Evolutionary conservation across 2,329 filamentous ascomycete genomes (phyloP).

Genomic region (Fonsecaea pugnacius): DNA sequence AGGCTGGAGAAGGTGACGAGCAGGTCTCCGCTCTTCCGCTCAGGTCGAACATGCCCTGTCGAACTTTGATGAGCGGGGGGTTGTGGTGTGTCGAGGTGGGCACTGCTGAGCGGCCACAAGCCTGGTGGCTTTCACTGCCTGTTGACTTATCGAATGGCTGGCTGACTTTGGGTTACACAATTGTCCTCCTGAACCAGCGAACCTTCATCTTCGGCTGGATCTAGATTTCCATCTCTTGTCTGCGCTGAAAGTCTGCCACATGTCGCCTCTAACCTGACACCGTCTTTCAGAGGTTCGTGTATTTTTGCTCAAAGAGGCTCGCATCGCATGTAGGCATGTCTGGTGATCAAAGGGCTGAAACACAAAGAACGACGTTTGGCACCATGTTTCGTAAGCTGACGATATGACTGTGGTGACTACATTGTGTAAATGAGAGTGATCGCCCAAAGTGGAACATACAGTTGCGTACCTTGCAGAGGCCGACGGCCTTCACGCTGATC

Average conservation of each 20-base stretch:
- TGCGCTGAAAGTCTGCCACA: neutral
- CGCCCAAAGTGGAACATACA: neutral
- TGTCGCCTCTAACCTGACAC: neutral
- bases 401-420: neutral
- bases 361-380: constrained; percentile 2
- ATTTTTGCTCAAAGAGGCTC: neutral
- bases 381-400: constrained; percentile 5
- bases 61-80: neutral
- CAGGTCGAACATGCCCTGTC: neutral
- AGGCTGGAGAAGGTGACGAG: neutral
- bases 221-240: constrained; percentile 12
- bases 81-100: neutral
- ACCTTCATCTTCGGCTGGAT: neutral
- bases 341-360: neutral
- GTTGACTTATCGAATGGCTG: constrained; percentile 2
- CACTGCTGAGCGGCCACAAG: constrained; percentile 16
- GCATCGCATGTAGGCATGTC: neutral
- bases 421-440: neutral
- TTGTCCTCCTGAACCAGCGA: constrained; percentile 4
- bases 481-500: neutral
- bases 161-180: constrained; percentile 18
- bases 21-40: constrained; percentile 1
- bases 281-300: neutral
- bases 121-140: constrained; percentile 15
- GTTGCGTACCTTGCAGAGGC: constrained; percentile 4